Evolutionary conservation across 192 early-diverging fungal species (phyloP), one percentile per base, ranked within the genome.

Genomic region (Radiomyces spectabilis): DNA sequence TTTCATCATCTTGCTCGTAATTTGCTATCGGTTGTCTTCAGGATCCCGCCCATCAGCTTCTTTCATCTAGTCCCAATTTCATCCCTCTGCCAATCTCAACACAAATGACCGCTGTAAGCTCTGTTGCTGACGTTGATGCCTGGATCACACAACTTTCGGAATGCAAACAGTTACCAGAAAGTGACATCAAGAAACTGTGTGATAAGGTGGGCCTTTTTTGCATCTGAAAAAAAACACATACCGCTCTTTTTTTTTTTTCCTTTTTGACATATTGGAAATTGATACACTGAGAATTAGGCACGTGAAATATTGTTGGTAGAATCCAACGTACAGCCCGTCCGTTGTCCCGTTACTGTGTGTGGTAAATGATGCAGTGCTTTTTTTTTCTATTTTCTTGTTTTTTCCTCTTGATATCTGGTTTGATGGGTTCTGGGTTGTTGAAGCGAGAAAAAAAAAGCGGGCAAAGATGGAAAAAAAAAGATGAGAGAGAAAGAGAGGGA

Each of bases 281-380:
- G n/a, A n/a, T n/a, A n/a, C n/a, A n/a, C n/a, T n/a, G n/a, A n/a
- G n/a, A n/a, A n/a, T n/a, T 35, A 94, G 92, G 96, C 96, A 37
- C 88, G 92, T 59, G 94, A 99, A 64, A 88, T 99, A 42, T 77
- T 99, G 18, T 85, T 90, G 76, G 88, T 93, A 64, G 97, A 99
- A 63, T 89, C 87, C 45, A 99, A 99, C 69, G 94, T 99, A 34
- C 95, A 97, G 67, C 94, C 93, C 25, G 95, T 99, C 15, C 80
- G 85, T 41, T 84, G 92, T 54, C 97, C 97, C 7, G 95, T 99
- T 22, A 99, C 93, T 41, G 94, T 99, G 41, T 96, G 93, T 71
- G 97, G 60, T 62, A 54, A 35, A n/a, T n/a, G n/a, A n/a, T n/a
- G n/a, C n/a, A n/a, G n/a, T n/a, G n/a, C n/a, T n/a, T n/a, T n/a